Base-by-base conservation (phyloP, 495 filamentous ascomycete genomes). In the Daldinia decipiens region DNA sequence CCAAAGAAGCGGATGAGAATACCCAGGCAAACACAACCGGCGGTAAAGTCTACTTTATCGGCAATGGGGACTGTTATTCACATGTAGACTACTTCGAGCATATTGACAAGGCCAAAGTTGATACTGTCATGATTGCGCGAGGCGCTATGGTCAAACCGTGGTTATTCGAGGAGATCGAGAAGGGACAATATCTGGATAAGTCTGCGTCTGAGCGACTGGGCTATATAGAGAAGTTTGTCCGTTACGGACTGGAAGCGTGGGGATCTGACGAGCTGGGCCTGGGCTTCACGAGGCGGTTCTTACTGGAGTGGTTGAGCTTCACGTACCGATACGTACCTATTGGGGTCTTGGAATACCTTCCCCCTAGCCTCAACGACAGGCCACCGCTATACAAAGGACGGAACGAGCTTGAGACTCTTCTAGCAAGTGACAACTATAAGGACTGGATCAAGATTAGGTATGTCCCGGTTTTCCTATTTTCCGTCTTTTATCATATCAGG, bases 401-500 rank as follows among this genome's bases (percentile, higher is more conserved):
- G 59, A 90, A 93, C 80, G 95, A 98, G 40, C 73, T 98, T 79
- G 95, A 99, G 86, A 96, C 92, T 50, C 80, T 99, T 68, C 81
- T 99, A 80, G 90, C 87, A 9, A 97, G 94, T 81, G 87, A 87
- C 39, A 91, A 98, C 78, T 97, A 96, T 79, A 91, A 89, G 81
- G 95, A 99, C 79, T 99, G 95, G 95, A 92, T 99, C 73, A 98
- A 97, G 85, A 96, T 99, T 75, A 95, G 92, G 93, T 96, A 86
- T 78, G 90, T 81, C 4, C 45, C 15, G 56, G 2, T 9, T 68
- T 65, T 32, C 60, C n/a, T 51, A 32, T n/a, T 66, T 57, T 51
- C 43, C 34, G 12, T 21, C 29, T 26, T 5, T 39, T 17, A 15
- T 39, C 50, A 13, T 40, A 6, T 13, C 19, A 0, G 5, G 11